Base-by-base conservation (phyloP, 2,329 filamentous ascomycete species). In the Pseudocercospora fuligena region DNA sequence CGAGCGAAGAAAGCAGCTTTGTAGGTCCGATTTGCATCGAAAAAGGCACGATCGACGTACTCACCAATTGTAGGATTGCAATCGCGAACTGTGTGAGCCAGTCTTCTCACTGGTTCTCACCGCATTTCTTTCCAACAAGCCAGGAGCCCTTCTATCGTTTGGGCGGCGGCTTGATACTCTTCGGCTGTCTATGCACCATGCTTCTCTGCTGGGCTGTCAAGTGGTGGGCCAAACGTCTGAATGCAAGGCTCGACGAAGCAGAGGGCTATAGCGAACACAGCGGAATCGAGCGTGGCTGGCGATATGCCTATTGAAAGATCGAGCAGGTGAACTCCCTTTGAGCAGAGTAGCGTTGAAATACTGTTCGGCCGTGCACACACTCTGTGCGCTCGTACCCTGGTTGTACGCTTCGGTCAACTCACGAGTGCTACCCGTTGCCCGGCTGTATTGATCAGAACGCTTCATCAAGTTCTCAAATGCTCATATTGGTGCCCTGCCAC, bases 11-110 rank as follows among this genome's bases (percentile, higher is more conserved):
- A 78, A 40, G 81, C 81, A 0, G 81, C 80, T 0, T 75, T 82
- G 0, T 49, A n/a, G 9, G 21, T 19, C 12, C 16, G 19, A 23
- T 49, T 12, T n/a, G 9, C n/a, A 23, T 49, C 9, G 46, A n/a
- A 23, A 23, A 16, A 49, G 21, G 16, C 46, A 23, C 9, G 46
- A 49, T 49, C 5, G n/a, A 19, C 14, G n/a, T 25, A 25, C 21
- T 29, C 19, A 54, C 21, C 14, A 25, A 7, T 27, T 7, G 7
- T 7, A 54, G 21, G 14, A 79, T 82, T 57, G 80, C 81, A 0
- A 80, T 81, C 53, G 80, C 80, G 5, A 82, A 82, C 58, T 80
- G 77, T 36, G 75, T 81, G 1, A 79, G 75, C n/a, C 77, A 78
- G 4, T 72, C 76, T 0, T 79, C 77, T 1, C 81, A 82, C 43